These are phyloP conservation scores for Euphorbia pulcherrima DNA, from an alignment of 345 rosid species.

Conservation along the genomic window DNA sequence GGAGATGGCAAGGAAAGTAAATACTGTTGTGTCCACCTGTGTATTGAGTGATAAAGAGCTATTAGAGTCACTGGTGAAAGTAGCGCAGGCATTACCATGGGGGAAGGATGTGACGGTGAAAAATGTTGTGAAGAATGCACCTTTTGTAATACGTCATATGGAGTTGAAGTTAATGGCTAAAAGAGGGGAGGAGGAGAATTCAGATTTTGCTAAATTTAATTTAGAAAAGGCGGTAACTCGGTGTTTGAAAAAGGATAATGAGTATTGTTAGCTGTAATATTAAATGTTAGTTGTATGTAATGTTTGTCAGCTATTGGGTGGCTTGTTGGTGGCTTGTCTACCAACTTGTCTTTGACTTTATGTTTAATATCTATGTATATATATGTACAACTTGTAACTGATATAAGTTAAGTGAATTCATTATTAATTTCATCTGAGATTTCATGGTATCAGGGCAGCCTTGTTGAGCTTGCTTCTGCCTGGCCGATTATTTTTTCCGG, in stretches of 20 bases:
- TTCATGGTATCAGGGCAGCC: no score
- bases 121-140: slow-evolving; percentile 61
- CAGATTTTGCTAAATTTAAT: slow-evolving; percentile 22
- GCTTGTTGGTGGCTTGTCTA: no score
- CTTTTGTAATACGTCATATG: slow-evolving; percentile 54
- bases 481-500: no score
- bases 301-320: no score
- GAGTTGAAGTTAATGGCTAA: slow-evolving; percentile 60
- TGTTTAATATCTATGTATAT: no score
- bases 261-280: no score
- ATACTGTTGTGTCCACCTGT: slow-evolving; percentile 39
- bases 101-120: slow-evolving; percentile 65
- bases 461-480: no score
- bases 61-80: slow-evolving; percentile 55
- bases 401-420: no score
- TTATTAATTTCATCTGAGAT: no score
- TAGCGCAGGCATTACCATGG: slow-evolving; percentile 74
- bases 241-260: slow-evolving; percentile 46
- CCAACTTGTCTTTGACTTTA: no score
- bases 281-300: no score
- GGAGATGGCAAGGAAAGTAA: slow-evolving; percentile 44
- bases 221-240: slow-evolving; percentile 32
- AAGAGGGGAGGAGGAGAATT: slow-evolving; percentile 9
- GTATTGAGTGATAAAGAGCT: slow-evolving; percentile 58
- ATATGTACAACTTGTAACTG: no score